A percentile compares a stretch with the other conserved stretches of the same genome.
Evolutionary conservation across 805 yeast genomes (phyloP).

Genomic region (Danielia reshetovae): DNA sequence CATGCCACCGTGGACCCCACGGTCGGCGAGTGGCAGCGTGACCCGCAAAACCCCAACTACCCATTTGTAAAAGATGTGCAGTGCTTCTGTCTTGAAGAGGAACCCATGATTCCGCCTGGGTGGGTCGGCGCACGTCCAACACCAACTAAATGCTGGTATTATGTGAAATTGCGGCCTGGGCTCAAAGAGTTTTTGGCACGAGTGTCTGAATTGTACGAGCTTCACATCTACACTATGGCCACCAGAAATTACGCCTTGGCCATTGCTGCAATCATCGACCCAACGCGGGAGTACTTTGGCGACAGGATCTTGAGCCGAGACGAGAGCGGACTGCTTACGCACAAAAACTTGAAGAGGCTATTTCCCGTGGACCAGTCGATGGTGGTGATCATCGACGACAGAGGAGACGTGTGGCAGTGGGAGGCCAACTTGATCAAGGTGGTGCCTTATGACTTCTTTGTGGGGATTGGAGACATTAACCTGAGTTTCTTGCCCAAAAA

Average conservation of each 20-base stretch:
- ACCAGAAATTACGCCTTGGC: slow-evolving; percentile 89
- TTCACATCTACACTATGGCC: slow-evolving; percentile 98
- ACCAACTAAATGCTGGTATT: slow-evolving; percentile 74
- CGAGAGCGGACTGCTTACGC: slow-evolving; percentile 89
- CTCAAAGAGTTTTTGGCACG: slow-evolving; percentile 64
- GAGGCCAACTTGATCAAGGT: slow-evolving; percentile 86
- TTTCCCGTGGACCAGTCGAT: slow-evolving; percentile 95
- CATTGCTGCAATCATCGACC: slow-evolving; percentile 88
- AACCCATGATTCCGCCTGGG: slow-evolving; percentile 51
- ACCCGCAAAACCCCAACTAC: slow-evolving; percentile 79
- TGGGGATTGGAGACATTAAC: slow-evolving; percentile 96
- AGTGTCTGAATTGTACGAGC: slow-evolving; percentile 66
- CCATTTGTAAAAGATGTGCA: slow-evolving; percentile 79
- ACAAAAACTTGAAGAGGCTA: slow-evolving; percentile 78
- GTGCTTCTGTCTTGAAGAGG: slow-evolving; percentile 76
- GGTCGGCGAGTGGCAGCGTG: slow-evolving; percentile 92
- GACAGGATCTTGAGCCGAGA: slow-evolving; percentile 90
- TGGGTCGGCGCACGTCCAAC: slow-evolving; percentile 60
- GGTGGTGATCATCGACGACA: slow-evolving; percentile 95
- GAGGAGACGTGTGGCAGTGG: slow-evolving; percentile 99
- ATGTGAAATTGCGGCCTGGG: slow-evolving; percentile 90
- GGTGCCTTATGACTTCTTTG: slow-evolving; percentile 92
- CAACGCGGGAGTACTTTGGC: slow-evolving; percentile 80
- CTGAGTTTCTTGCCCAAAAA: slow-evolving; percentile 88
- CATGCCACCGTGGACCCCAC: slow-evolving; percentile 98